Evolutionary conservation across 345 rosid species (phyloP), one percentile per base, ranked within the genome.

Genomic region (Trapa bicornis): DNA sequence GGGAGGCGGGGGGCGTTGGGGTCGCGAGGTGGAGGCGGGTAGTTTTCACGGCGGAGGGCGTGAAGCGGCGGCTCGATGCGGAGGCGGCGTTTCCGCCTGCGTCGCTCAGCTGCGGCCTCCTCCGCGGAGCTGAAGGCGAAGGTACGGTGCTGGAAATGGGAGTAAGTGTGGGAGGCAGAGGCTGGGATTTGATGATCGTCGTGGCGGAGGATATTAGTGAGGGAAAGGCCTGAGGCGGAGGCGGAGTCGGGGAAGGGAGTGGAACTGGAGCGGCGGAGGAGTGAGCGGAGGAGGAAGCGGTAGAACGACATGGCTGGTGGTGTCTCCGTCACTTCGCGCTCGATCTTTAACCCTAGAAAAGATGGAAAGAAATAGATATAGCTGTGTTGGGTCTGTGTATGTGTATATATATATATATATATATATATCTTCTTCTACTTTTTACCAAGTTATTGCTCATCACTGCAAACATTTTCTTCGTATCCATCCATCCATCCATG

Each of bases 61-160:
- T 91, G 87, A 48, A 91, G 89, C 0, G 99, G 97, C 3, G 99
- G 99, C 67, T 94, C 96, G 71, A 89, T 85, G 2, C 96, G 83
- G 62, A 89, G 97, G 7, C 96, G 88, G 16, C 97, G 93, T 71
- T 91, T 94, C 53, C 97, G 82, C 10, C 90, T 84, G 45, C 97
- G 92, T 58, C 96, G 96, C 22, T 89, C 99, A 0, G 97, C 93
- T 0, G 97, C 96, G 1, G 96, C 96, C 80, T 94, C 99, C 66
- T 94, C 97, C 4, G 99, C 96, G 47, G 97, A 87, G 61, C 93
- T 80, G 85, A 89, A 94, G 75, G 87, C 83, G 68, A 75, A 84
- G 48, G 81, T 65, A 39, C 89, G 90, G 33, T 62, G 66, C 8
- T 53, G 78, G 5, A 80, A 67, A 54, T 63, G 32, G 71, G 73